Evolutionary conservation across 768 basidiomycete species (phyloP), one percentile per base, ranked within the genome.

Genomic region (Tephrocybe sp.): DNA sequence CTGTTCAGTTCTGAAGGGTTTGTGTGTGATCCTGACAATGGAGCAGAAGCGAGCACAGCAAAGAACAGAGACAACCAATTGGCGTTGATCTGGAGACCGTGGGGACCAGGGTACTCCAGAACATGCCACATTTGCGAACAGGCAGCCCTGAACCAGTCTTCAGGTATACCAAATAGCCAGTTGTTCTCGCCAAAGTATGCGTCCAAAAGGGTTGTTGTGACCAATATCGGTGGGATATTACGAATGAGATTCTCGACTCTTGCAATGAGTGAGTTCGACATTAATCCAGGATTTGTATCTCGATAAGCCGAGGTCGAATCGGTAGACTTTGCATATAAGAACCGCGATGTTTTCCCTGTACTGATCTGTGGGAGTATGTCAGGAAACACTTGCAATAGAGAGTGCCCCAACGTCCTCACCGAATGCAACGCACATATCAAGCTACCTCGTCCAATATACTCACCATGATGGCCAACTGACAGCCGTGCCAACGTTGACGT

Each of bases 61-160:
- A 77, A 80, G n/a, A 80, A 50, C 1, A 82, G 69, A 16, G 66
- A 69, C 13, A 80, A 59, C 76, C 77, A 80, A 57, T 78, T 70
- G 15, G 74, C 66, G 53, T 79, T 80, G 57, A 78, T 65, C 42
- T 72, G 68, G 18, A 69, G 59, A 49, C 61, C 63, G 21, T 56
- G 60, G n/a, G 55, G 55, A 45, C 55, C 56, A 19, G 60, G 57
- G 41, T 68, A 62, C 31, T 69, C 66, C 18, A 79, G 47, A 27
- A 65, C 64, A n/a, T 52, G 60, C 77, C 75, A 79, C 78, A 78
- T 80, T 42, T 69, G 67, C 21, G 61, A 52, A 43, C 69, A 72
- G 2, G 71, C 64, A n/a, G 61, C 52, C 31, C 62, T 65, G 57
- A 80, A 77, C 76, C 76, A 79, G 18, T 63, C 57, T 55, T 77